phyloP scores from a whole-genome alignment of 495 filamentous ascomycete genomes.

The Aspergillus panamensis region DNA sequence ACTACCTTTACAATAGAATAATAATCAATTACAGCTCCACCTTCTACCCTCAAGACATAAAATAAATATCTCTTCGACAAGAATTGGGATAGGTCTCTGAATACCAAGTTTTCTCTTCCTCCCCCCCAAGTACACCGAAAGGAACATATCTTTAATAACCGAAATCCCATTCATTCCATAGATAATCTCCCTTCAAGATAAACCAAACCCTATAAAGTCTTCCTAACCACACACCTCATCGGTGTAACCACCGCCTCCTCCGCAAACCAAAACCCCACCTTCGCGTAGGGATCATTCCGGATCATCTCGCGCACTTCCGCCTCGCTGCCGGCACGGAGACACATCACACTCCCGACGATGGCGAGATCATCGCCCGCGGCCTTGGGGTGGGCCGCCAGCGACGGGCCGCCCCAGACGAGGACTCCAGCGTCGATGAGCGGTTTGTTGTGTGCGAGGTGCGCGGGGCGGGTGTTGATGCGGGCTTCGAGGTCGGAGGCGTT shows the following conservation, averaged over 20 bases:
- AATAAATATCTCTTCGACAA: no score
- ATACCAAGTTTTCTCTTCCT: no score
- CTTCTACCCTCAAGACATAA: no score
- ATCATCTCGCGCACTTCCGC: background rate
- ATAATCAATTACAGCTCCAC: no score
- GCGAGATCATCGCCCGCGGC: background rate
- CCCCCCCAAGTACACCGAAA: no score
- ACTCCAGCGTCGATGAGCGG: background rate
- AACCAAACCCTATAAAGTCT: background rate
- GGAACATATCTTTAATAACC: no score
- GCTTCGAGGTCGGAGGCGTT: background rate
- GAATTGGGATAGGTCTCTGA: no score
- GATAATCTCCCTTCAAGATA: no score
- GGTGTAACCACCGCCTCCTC: background rate
- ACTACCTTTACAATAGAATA: no score
- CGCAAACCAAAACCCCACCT: background rate
- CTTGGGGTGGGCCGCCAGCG: background rate
- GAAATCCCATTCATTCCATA: no score
- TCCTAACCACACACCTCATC: background rate
- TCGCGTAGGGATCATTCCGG: background rate
- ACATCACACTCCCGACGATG: background rate
- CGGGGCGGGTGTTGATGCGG: background rate
- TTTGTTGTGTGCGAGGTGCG: background rate
- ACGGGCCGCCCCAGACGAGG: background rate
- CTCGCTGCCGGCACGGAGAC: background rate